These are phyloP conservation scores for Gastrodia elata DNA, from an alignment of 106 monocot genomes.

Conservation along the genomic window DNA sequence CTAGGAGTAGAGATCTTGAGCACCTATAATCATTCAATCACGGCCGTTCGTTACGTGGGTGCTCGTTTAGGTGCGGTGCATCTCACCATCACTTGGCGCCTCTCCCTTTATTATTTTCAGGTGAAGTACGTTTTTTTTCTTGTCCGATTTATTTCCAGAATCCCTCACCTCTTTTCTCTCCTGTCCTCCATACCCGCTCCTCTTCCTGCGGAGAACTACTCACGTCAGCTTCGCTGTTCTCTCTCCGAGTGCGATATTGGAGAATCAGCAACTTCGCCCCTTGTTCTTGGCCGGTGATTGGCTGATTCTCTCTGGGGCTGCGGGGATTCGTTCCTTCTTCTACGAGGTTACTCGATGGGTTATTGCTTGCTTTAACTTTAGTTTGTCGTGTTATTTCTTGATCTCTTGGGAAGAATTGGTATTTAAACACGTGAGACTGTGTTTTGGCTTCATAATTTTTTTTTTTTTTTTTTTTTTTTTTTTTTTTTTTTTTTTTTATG, in stretches of 20 bases:
- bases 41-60: background rate
- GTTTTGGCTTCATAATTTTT: background rate
- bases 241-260: background rate
- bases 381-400: background rate
- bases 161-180: background rate
- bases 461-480: too few relatives aligned
- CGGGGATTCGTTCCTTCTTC: background rate
- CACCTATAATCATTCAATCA: background rate
- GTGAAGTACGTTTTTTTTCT: background rate
- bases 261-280: background rate
- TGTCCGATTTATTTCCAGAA: constrained; percentile 5
- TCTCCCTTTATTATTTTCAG: background rate
- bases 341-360: background rate
- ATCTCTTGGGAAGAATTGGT: background rate
- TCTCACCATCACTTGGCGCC: background rate
- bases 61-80: background rate
- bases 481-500: background rate
- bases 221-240: background rate
- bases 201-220: background rate
- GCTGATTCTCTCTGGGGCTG: background rate
- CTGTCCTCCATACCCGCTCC: background rate
- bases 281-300: background rate
- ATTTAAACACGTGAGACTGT: background rate
- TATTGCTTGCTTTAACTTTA: background rate
- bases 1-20: background rate